These are phyloP conservation scores for Ambrosiella beaveri DNA, from an alignment of 2,329 filamentous ascomycete genomes.

Conservation along the genomic window DNA sequence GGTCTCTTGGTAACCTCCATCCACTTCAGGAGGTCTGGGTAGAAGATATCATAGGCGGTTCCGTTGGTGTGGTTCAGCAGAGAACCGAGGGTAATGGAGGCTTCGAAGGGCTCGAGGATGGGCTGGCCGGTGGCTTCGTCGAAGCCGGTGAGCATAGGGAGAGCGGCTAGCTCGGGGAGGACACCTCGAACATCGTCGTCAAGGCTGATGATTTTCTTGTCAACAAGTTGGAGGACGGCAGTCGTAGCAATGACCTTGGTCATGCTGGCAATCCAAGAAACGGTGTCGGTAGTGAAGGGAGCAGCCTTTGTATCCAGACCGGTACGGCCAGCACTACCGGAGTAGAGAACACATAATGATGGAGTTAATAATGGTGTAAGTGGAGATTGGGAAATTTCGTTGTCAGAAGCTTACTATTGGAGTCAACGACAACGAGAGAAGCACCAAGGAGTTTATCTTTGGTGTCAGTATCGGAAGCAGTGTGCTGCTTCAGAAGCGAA, in stretches of 20 bases:
- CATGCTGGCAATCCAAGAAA: slow-evolving; percentile 25
- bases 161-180: slow-evolving; percentile 20
- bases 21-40: slow-evolving; percentile 26
- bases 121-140: slow-evolving; percentile 1
- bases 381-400: neutral
- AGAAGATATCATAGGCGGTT: slow-evolving; percentile 25
- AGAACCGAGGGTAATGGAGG: slow-evolving; percentile 24
- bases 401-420: slow-evolving; percentile 17
- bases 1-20: slow-evolving; percentile 20
- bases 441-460: slow-evolving; percentile 22
- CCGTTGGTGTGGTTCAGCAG: slow-evolving; percentile 35
- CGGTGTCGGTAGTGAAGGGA: slow-evolving; percentile 19
- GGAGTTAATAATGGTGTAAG: neutral
- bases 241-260: slow-evolving; percentile 26
- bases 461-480: slow-evolving; percentile 18
- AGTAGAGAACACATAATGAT: slow-evolving; percentile 20
- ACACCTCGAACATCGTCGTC: slow-evolving; percentile 22
- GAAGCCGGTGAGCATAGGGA: slow-evolving; percentile 15
- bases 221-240: slow-evolving; percentile 25
- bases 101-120: slow-evolving; percentile 12
- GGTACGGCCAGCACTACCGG: slow-evolving; percentile 22
- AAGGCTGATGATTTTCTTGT: slow-evolving; percentile 20
- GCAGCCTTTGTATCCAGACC: slow-evolving; percentile 18
- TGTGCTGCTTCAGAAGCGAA: slow-evolving; percentile 19
- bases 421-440: slow-evolving; percentile 21